These are phyloP conservation scores for Albizia julibrissin DNA, from an alignment of 306 rosid species.

Conservation along the genomic window DNA sequence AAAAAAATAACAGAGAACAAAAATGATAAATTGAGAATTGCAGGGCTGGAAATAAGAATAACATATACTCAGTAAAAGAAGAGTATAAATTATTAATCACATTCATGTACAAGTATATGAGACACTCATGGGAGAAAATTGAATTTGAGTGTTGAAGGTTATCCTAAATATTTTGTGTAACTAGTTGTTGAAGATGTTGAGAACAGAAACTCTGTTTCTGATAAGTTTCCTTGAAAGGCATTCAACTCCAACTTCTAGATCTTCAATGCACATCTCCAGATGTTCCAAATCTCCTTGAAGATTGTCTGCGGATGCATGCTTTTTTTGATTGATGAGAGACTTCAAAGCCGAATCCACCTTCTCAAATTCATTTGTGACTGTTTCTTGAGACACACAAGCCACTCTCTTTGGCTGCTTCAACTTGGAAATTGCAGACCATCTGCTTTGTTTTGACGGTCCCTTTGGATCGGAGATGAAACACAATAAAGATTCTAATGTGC, in stretches of 20 bases:
- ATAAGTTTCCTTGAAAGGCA: constrained; percentile 18
- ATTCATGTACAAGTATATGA: constrained; percentile 29
- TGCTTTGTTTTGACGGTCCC: constrained; percentile 23
- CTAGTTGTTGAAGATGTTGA: constrained; percentile 6
- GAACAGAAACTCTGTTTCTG: constrained; percentile 34
- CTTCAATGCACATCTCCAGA: constrained; percentile 33
- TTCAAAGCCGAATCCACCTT: background rate
- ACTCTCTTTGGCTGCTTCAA: constrained; percentile 29
- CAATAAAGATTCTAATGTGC: background rate
- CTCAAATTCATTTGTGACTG: background rate
- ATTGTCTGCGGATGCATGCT: constrained; percentile 3
- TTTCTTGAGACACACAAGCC: background rate
- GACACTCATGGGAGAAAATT: background rate
- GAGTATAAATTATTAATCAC: background rate
- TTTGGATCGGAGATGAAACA: constrained; percentile 11
- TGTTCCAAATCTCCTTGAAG: constrained; percentile 6
- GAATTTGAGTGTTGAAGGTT: background rate
- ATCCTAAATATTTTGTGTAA: background rate
- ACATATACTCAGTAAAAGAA: background rate
- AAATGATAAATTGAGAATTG: background rate
- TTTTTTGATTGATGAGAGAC: background rate
- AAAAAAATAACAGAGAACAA: no score
- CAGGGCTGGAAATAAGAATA: background rate
- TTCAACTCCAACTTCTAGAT: constrained; percentile 30
- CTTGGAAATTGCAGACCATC: constrained; percentile 30